These are phyloP conservation scores for Dianthus caryophyllus DNA, from an alignment of 148 eudicot genomes.

Conservation along the genomic window DNA sequence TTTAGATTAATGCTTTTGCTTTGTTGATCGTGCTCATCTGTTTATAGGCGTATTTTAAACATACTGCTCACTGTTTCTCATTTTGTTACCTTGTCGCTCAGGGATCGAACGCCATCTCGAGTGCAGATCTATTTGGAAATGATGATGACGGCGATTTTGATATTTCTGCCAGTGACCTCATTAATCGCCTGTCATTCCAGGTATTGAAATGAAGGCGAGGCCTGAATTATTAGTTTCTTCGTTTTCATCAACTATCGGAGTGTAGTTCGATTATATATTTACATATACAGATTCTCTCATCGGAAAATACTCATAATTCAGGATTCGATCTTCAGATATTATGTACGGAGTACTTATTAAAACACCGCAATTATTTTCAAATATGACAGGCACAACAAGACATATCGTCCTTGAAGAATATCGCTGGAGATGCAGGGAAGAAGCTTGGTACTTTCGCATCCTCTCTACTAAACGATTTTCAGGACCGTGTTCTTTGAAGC, in stretches of 20 bases:
- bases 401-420: slow-evolving; percentile 80
- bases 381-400: slow-evolving; percentile 86
- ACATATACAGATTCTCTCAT: no score
- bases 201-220: slow-evolving; percentile 26
- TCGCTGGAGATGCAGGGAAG: slow-evolving; percentile 98
- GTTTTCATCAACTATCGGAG: not conserved
- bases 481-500: slow-evolving; percentile 72
- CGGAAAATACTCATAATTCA: no score
- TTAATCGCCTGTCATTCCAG: slow-evolving; percentile 85
- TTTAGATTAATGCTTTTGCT: no score
- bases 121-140: slow-evolving; percentile 90
- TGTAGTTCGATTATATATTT: no score
- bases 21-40: no score
- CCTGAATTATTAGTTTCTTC: not conserved
- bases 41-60: not conserved
- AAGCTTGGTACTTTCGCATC: slow-evolving; percentile 76
- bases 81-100: slow-evolving; percentile 21
- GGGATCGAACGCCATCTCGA: slow-evolving; percentile 89
- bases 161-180: slow-evolving; percentile 75
- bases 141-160: slow-evolving; percentile 41
- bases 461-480: slow-evolving; percentile 60
- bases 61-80: slow-evolving; percentile 5
- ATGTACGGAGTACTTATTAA: not conserved
- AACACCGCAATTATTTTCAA: not conserved
- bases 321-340: not conserved